Evolutionary conservation across 1,284 basidiomycete species (phyloP).

Genomic region (Jaminaea rosea): DNA sequence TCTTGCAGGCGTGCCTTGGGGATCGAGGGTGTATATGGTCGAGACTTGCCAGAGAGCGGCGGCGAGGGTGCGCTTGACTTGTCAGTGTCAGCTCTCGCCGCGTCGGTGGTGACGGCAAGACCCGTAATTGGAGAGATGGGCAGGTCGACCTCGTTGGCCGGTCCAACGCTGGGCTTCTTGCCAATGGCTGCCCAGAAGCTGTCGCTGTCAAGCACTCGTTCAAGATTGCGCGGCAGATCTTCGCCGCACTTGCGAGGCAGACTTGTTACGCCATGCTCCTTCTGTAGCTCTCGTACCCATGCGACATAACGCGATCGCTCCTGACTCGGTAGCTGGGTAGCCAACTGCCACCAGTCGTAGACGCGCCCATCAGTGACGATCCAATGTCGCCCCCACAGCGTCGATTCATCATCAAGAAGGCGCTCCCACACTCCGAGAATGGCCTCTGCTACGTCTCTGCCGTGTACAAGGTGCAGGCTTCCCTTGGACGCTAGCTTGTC

Average conservation of each 20-base stretch:
- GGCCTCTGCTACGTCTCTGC: slow-evolving; percentile 26
- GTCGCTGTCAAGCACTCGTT: slow-evolving; percentile 9
- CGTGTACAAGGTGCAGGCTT: slow-evolving; percentile 35
- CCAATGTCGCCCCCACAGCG: slow-evolving; percentile 29
- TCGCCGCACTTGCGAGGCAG: slow-evolving; percentile 7
- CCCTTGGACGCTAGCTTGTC: slow-evolving; percentile 26
- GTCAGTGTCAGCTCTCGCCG: neutral
- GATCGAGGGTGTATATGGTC: neutral
- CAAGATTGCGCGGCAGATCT: slow-evolving; percentile 3
- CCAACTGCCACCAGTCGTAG: slow-evolving; percentile 19
- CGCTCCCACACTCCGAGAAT: slow-evolving; percentile 18
- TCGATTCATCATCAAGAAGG: neutral
- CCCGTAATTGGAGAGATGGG: neutral
- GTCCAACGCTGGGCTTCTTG: slow-evolving; percentile 2
- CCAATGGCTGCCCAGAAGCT: slow-evolving; percentile 9
- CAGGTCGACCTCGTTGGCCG: neutral
- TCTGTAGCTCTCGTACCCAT: slow-evolving; percentile 9
- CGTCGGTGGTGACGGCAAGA: neutral
- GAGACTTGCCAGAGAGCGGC: neutral
- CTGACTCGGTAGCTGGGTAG: neutral
- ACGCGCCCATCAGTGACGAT: slow-evolving; percentile 19
- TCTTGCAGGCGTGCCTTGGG: neutral
- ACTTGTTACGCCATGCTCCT: neutral
- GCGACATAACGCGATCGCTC: neutral
- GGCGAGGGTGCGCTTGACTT: neutral